Evolutionary conservation across 176 grass and related monocot genomes (phyloP), one percentile per base, ranked within the genome.

Genomic region (Musa acuminata): DNA sequence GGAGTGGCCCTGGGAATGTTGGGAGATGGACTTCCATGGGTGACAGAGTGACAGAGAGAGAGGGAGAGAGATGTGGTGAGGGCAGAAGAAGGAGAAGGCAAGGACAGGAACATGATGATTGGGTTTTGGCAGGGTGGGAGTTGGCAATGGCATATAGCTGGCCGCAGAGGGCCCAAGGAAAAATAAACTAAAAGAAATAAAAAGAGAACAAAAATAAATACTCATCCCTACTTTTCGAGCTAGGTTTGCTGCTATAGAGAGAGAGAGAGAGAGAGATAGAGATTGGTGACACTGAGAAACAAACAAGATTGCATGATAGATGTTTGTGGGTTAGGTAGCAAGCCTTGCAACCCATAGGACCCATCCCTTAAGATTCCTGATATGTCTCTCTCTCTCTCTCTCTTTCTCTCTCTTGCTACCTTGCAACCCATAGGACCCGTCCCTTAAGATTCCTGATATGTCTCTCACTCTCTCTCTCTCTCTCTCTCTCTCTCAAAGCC

Each of bases 321-420:
- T 73, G 51, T 52, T 9, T 55, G 71, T 55, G 20, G 71, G 51
- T 73, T 73, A 73, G 71, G 71, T 73, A 19, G 71, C 71, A 73
- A 55, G 2, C 21, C 71, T 54, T 54, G 71, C 52, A 69, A 26
- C 48, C 51, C 11, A 0, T 52, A 55, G 71, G 71, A 27, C 71
- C 71, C 71, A 53, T 13, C 52, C 52, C 52, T 8, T 6, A 43
- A 35, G 35, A 69, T 69, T 69, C 67, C 35, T 48, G 26, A 3
- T 10, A 1, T 20, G n/a, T 11, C 11, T 72, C 8, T 2, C 1
- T 9, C 2, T n/a, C 51, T n/a, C n/a, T n/a, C n/a, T n/a, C n/a
- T n/a, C n/a, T n/a, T n/a, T n/a, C n/a, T n/a, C n/a, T n/a, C n/a
- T n/a, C n/a, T n/a, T n/a, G n/a, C n/a, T n/a, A n/a, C n/a, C n/a